Evolutionary conservation across 2,329 filamentous ascomycete genomes (phyloP), one percentile per base, ranked within the genome.

Genomic region (Aureobasidium zeae): DNA sequence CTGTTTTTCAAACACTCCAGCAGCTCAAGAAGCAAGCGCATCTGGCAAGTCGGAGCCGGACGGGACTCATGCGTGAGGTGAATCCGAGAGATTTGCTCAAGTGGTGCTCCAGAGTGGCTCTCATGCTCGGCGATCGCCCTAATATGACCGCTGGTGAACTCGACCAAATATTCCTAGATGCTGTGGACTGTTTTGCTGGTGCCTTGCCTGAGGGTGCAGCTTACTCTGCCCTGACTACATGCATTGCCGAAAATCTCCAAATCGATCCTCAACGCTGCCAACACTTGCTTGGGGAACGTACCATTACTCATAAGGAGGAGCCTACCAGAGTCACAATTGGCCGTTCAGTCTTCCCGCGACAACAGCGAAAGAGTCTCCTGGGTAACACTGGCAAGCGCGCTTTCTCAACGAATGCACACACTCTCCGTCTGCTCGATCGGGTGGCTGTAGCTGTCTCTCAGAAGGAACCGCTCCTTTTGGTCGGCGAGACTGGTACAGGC

Each of bases 401-500:
- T 7, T 98, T 96, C 64, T 91, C 91, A 4, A 87, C 83, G 25
- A 96, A 91, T 15, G 80, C 77, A 16, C 85, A 94, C 51, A 89
- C 89, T 0, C 77, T 86, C 51, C 77, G 82, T 49, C 71, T 94
- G 10, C 74, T 98, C 38, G 93, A 98, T 60, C 86, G 93, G 59
- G 83, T 96, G 44, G 79, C 85, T 1, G 80, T 86, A 26, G 83
- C 87, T 1, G 77, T 95, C 5, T 79, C 83, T 49, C 76, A 87
- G 55, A 76, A 77, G n/a, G 91, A 99, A 57, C 87, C 93, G 3
- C 76, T 94, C 1, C 68, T 99, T 13, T 76, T 99, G 20, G 91
- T 99, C n/a, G 91, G 91, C 58, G 91, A 99, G 67, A 99, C 91
- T 6, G 91, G 91, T 68, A 95, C 94, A 38, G 91, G 91, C 55